Conservation (phyloP, 139 green algal species). For the Deuterostichococcus epilithicus region DNA sequence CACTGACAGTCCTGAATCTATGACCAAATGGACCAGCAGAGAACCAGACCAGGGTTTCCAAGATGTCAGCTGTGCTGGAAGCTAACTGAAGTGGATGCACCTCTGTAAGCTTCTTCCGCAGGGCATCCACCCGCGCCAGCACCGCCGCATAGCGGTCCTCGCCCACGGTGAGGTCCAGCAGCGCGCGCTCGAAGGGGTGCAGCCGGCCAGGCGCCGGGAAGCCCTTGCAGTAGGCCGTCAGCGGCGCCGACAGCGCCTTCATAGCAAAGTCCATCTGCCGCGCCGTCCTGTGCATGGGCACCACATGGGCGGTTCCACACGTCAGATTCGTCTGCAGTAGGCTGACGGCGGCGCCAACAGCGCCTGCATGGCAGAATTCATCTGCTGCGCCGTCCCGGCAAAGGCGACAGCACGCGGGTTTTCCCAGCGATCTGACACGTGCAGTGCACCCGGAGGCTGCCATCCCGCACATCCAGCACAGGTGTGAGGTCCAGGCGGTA, state of each 20-base stretch:
- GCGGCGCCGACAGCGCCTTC: conserved; percentile 51
- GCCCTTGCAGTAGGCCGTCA: conserved; percentile 51
- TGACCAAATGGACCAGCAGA: neutral
- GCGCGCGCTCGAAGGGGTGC: conserved; percentile 85
- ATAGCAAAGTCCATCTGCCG: conserved; percentile 70
- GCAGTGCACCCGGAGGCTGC: neutral
- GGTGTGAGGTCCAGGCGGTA: neutral
- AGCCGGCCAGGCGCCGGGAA: conserved; percentile 66
- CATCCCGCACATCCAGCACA: neutral
- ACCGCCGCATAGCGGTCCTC: conserved; percentile 45
- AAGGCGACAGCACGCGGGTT: too few relatives aligned
- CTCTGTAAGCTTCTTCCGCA: conserved; percentile 62
- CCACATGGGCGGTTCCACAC: neutral
- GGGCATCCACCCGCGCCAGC: conserved; percentile 45
- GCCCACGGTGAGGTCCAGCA: conserved; percentile 90
- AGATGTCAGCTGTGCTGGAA: too few relatives aligned
- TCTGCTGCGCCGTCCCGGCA: too few relatives aligned
- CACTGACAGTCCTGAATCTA: conserved; percentile 16
- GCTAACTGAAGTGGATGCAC: neutral
- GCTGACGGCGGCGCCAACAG: neutral
- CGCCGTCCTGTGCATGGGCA: conserved; percentile 31
- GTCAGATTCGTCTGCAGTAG: neutral
- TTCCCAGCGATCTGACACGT: neutral
- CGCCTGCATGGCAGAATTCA: neutral
- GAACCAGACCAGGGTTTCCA: too few relatives aligned